These are phyloP conservation scores for Caryopteris hybrid DNA, from an alignment of 305 asterid species.

Conservation along the genomic window DNA sequence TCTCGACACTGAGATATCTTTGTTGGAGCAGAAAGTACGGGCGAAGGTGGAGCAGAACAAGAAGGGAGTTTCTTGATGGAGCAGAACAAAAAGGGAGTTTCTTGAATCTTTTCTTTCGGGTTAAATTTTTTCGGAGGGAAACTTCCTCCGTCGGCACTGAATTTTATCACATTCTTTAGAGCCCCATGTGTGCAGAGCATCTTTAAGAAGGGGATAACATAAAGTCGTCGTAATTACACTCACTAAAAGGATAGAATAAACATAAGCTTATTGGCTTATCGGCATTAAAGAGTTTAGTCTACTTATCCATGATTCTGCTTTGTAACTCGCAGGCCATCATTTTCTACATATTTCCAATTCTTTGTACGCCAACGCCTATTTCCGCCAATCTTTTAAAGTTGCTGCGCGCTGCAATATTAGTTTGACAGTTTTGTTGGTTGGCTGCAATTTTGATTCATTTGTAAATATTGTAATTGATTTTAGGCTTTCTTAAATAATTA, in stretches of 20 bases:
- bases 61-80: conserved; percentile 40
- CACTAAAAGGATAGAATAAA: conserved; percentile 1
- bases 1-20: conserved; percentile 61
- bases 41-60: conserved; percentile 52
- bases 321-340: too few relatives aligned
- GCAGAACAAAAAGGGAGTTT: conserved; percentile 36
- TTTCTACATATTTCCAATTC: too few relatives aligned
- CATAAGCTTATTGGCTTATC: neutral
- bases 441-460: too few relatives aligned
- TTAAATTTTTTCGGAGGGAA: conserved; percentile 9
- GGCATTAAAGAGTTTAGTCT: neutral
- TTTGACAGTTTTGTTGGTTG: too few relatives aligned
- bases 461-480: too few relatives aligned
- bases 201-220: neutral
- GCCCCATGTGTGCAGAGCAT: neutral
- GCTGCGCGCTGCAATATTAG: too few relatives aligned
- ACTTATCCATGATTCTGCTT: too few relatives aligned
- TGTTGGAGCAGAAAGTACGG: conserved; percentile 67
- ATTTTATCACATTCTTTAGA: conserved; percentile 9
- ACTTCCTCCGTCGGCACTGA: conserved; percentile 14
- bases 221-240: neutral
- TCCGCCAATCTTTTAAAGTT: too few relatives aligned
- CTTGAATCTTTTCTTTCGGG: conserved; percentile 14
- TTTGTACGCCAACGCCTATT: too few relatives aligned
- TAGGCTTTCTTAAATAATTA: too few relatives aligned